A percentile compares a stretch with the other conserved stretches of the same genome.
Evolutionary conservation across 352 stramenopile genomes (phyloP).

Genomic region (Phytophthora pini): DNA sequence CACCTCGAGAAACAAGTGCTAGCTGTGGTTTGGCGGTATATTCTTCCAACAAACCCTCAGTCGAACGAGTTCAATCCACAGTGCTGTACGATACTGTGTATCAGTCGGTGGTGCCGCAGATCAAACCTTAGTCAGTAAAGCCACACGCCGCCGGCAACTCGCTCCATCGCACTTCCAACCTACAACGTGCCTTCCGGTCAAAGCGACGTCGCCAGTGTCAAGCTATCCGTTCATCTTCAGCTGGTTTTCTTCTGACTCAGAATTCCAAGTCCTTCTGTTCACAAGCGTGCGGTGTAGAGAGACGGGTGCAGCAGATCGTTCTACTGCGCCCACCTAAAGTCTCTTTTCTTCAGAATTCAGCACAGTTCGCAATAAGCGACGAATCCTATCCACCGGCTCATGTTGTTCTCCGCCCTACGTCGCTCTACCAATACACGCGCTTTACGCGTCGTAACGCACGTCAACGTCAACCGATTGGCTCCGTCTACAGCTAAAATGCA

Average conservation of each 20-base stretch:
- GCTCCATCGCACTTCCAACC: too few relatives aligned
- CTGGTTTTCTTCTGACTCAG: neutral
- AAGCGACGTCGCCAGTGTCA: too few relatives aligned
- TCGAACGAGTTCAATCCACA: too few relatives aligned
- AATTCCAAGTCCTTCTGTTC: neutral
- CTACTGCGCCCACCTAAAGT: slow-evolving; percentile 7
- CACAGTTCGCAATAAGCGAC: slow-evolving; percentile 22
- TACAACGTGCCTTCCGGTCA: too few relatives aligned
- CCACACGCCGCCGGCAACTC: too few relatives aligned
- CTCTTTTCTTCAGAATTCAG: slow-evolving; percentile 24
- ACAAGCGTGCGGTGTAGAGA: neutral
- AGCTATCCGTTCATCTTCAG: too few relatives aligned
- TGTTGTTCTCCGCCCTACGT: slow-evolving; percentile 22
- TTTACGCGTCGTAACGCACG: neutral
- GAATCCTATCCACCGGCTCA: neutral
- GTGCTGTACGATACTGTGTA: too few relatives aligned
- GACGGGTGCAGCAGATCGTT: slow-evolving; percentile 15
- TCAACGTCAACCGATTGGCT: neutral
- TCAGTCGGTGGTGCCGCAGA: too few relatives aligned
- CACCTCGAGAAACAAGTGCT: too few relatives aligned
- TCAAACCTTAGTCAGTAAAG: too few relatives aligned
- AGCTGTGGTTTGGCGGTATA: too few relatives aligned
- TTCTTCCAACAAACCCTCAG: too few relatives aligned
- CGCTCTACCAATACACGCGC: slow-evolving; percentile 3
- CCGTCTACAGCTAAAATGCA: neutral